phyloP scores from a whole-genome alignment of 2,329 filamentous ascomycete species.

The Stemphylium vesicarium region DNA sequence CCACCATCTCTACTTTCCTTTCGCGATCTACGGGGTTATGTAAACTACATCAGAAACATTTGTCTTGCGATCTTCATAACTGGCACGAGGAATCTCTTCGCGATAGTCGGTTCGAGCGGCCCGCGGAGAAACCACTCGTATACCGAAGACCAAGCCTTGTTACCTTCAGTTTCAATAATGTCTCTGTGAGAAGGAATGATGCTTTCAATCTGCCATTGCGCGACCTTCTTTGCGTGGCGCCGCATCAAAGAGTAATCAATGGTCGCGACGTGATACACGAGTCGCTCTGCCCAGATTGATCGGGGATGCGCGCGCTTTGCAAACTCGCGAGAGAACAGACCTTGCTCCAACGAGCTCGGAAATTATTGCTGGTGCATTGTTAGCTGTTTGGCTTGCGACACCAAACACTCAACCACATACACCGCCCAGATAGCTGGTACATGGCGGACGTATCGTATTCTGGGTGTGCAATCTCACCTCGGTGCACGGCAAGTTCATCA shows the following conservation, averaged over 20 bases:
- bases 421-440: no score
- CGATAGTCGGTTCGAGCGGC: background rate
- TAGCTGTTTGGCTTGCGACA: background rate
- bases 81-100: background rate
- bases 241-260: conserved; percentile 20
- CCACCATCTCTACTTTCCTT: no score
- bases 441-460: no score
- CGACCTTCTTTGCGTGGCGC: conserved; percentile 20
- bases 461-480: no score
- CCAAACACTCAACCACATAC: background rate
- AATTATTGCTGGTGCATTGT: conserved; percentile 17
- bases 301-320: conserved; percentile 20
- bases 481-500: conserved; percentile 25
- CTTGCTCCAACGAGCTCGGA: conserved; percentile 15
- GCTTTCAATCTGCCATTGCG: conserved; percentile 19
- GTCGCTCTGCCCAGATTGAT: conserved; percentile 20
- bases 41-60: conserved; percentile 19
- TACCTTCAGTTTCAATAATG: conserved; percentile 10
- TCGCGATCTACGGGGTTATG: no score
- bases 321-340: conserved; percentile 13
- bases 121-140: conserved; percentile 22
- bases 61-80: conserved; percentile 16
- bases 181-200: conserved; percentile 25
- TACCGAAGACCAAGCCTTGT: conserved; percentile 11
- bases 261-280: conserved; percentile 20